phyloP scores from a whole-genome alignment of 176 grass and related monocot species.

The Aegilops sharonensis region DNA sequence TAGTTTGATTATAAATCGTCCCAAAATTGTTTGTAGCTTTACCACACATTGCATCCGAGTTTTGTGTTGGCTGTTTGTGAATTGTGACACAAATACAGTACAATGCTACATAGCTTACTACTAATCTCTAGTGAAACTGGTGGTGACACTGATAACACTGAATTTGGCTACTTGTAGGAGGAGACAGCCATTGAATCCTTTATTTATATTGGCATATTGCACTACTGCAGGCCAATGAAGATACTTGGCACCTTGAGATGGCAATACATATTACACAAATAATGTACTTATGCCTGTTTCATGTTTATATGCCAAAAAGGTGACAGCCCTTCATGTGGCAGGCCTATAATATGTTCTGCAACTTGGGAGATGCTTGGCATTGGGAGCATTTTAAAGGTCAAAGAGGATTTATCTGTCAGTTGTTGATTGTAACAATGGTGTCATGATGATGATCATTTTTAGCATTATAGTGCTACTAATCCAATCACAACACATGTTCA shows the following conservation, averaged over 20 bases:
- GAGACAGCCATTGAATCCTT: not conserved
- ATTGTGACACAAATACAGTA: not conserved
- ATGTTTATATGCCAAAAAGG: not conserved
- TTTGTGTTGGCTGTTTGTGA: not conserved
- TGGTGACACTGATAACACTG: not conserved
- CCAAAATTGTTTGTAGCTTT: not conserved
- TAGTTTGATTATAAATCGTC: not conserved
- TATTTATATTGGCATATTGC: not conserved
- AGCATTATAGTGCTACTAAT: not conserved
- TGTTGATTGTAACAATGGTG: not conserved
- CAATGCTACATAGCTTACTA: not conserved
- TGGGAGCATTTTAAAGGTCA: not conserved
- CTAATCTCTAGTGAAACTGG: too few species aligned
- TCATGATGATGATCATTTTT: constrained; percentile 18
- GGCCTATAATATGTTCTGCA: not conserved
- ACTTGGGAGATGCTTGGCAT: not conserved
- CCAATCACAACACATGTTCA: not conserved
- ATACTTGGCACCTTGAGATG: not conserved
- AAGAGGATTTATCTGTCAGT: not conserved
- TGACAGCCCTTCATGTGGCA: constrained; percentile 4
- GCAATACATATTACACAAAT: not conserved
- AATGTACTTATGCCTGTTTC: not conserved
- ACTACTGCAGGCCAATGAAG: not conserved
- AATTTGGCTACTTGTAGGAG: not conserved
- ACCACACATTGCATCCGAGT: not conserved